Evolutionary conservation across 768 basidiomycete species (phyloP).

Genomic region (Leucogyrophana mollusca): DNA sequence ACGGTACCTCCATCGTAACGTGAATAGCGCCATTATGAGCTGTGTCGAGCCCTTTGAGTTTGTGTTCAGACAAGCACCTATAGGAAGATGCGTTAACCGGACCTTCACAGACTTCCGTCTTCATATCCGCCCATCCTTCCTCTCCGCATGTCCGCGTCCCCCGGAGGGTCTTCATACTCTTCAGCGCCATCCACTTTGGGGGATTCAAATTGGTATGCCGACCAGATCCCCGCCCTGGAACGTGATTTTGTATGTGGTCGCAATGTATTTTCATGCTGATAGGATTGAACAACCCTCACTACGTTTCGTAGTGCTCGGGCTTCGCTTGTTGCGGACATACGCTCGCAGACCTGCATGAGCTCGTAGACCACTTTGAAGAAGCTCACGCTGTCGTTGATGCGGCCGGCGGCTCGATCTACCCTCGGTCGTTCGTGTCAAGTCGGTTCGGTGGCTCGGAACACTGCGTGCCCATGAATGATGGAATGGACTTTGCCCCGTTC

Average conservation of each 20-base stretch:
- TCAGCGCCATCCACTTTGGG: constrained; percentile 10
- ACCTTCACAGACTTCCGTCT: neutral
- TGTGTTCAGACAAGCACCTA: too few species aligned
- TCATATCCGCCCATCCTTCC: neutral
- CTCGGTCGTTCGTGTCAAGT: constrained; percentile 4
- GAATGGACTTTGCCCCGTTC: constrained; percentile 5
- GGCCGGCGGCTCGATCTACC: constrained; percentile 34
- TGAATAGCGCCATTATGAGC: too few species aligned
- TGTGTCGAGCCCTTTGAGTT: too few species aligned
- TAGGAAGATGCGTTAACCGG: neutral
- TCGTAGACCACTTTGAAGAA: constrained; percentile 52
- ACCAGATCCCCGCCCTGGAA: constrained; percentile 11
- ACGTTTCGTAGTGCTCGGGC: constrained; percentile 35
- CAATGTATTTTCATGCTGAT: neutral
- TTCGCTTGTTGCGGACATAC: constrained; percentile 48
- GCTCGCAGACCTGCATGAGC: constrained; percentile 46
- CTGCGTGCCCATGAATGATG: neutral
- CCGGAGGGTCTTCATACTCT: neutral
- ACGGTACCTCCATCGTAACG: too few species aligned
- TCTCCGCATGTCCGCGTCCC: neutral
- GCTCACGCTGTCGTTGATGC: constrained; percentile 32
- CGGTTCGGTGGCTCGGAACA: constrained; percentile 19
- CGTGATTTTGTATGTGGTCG: constrained; percentile 18
- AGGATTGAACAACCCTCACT: neutral
- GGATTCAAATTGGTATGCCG: constrained; percentile 5